Conservation (phyloP, 352 stramenopile species). For the Hyaloperonospora arabidopsidis region DNA sequence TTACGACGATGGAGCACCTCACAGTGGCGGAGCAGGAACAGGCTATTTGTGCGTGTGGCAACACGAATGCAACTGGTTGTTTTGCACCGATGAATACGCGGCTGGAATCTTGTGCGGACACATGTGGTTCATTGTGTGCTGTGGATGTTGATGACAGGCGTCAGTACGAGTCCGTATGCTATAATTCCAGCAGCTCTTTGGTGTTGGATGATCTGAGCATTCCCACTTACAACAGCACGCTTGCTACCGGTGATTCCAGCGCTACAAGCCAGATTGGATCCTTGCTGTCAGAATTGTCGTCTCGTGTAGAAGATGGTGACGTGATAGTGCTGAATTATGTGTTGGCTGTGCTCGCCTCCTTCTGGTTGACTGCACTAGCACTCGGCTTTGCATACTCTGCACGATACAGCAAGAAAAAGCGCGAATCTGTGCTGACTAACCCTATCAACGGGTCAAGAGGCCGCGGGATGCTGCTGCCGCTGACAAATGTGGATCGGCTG, state of each 20-base stretch:
- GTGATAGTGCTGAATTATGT: constrained; percentile 54
- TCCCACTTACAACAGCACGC: constrained; percentile 7
- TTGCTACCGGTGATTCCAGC: constrained; percentile 3
- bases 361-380: constrained; percentile 31
- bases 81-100: constrained; percentile 41
- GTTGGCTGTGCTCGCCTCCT: constrained; percentile 41
- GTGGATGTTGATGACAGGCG: constrained; percentile 32
- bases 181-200: constrained; percentile 13
- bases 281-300: constrained; percentile 36
- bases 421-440: constrained; percentile 20
- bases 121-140: constrained; percentile 52
- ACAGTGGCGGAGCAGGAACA: constrained; percentile 28
- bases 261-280: constrained; percentile 27
- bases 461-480: constrained; percentile 13
- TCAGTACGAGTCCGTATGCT: constrained; percentile 37
- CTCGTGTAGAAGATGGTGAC: constrained; percentile 27
- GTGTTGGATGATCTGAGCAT: constrained; percentile 9
- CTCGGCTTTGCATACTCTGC: constrained; percentile 40
- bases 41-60: constrained; percentile 44
- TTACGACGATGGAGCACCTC: constrained; percentile 55
- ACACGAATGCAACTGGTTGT: constrained; percentile 30
- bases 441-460: constrained; percentile 10
- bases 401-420: constrained; percentile 29
- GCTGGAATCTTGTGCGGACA: constrained; percentile 44
- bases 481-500: constrained; percentile 22